These are phyloP conservation scores for Cryptococcus sp. DNA, from an alignment of 1,284 basidiomycete species.

Conservation along the genomic window DNA sequence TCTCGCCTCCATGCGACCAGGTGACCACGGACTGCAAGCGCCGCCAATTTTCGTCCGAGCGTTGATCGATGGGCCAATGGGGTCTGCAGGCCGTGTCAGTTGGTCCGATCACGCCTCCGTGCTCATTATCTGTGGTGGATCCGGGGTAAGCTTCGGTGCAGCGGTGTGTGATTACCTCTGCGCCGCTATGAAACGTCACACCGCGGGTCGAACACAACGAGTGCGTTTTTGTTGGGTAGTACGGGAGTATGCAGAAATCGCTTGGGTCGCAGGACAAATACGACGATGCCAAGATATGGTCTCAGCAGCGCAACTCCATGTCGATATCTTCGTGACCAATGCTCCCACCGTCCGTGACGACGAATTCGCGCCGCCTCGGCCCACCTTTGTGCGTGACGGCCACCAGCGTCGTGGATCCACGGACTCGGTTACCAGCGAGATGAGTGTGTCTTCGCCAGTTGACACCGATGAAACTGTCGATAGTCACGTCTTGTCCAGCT, in stretches of 20 bases:
- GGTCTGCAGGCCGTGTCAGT: slow-evolving; percentile 66
- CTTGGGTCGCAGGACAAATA: slow-evolving; percentile 75
- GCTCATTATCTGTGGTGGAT: slow-evolving; percentile 74
- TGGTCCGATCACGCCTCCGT: slow-evolving; percentile 69
- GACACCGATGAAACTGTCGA: slow-evolving; percentile 23
- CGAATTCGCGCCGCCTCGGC: slow-evolving; percentile 57
- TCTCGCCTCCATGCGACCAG: slow-evolving; percentile 27
- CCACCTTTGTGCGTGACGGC: slow-evolving; percentile 51
- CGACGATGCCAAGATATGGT: slow-evolving; percentile 69
- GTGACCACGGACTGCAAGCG: slow-evolving; percentile 33
- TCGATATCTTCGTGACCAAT: slow-evolving; percentile 80
- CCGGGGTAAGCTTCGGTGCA: slow-evolving; percentile 75
- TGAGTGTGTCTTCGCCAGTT: slow-evolving; percentile 14
- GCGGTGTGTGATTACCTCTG: slow-evolving; percentile 72
- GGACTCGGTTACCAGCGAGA: slow-evolving; percentile 20
- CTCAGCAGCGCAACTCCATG: slow-evolving; percentile 62
- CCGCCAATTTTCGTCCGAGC: slow-evolving; percentile 58
- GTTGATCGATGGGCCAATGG: slow-evolving; percentile 75
- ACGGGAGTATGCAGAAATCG: slow-evolving; percentile 79
- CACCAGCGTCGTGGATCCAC: slow-evolving; percentile 16
- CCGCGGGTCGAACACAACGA: slow-evolving; percentile 60
- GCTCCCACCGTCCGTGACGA: slow-evolving; percentile 21
- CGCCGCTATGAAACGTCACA: slow-evolving; percentile 62
- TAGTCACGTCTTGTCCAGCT: slow-evolving; percentile 28
- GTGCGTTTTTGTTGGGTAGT: slow-evolving; percentile 83